Percentiles rank a stretch among this genome's conserved stretches.
These are phyloP conservation scores for Suillus placidus DNA, from an alignment of 768 basidiomycete species.

Conservation along the genomic window DNA sequence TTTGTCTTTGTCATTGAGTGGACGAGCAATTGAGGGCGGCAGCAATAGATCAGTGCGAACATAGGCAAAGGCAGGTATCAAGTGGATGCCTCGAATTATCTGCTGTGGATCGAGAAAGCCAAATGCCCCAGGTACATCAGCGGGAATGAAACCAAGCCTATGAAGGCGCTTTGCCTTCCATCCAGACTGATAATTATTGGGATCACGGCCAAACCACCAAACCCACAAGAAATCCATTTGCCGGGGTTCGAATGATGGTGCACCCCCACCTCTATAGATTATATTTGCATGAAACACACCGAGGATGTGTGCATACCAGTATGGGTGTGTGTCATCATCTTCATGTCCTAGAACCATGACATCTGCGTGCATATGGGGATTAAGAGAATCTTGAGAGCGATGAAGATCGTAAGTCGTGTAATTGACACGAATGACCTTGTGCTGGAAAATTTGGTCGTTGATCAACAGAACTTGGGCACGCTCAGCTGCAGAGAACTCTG, in stretches of 20 bases:
- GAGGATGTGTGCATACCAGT: constrained; percentile 37
- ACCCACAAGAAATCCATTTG: constrained; percentile 35
- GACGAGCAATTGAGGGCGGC: constrained; percentile 9
- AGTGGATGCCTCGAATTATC: constrained; percentile 15
- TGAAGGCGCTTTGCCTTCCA: constrained; percentile 34
- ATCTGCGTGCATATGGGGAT: constrained; percentile 22
- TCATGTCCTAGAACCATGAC: constrained; percentile 22
- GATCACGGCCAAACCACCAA: constrained; percentile 25
- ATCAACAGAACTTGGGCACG: too few relatives aligned
- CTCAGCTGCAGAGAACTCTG: too few relatives aligned
- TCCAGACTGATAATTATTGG: constrained; percentile 24
- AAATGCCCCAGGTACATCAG: constrained; percentile 12
- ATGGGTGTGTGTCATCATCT: constrained; percentile 28
- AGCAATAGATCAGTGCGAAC: constrained; percentile 23
- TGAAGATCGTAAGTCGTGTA: constrained; percentile 26
- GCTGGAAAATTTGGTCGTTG: too few relatives aligned
- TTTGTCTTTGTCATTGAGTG: constrained; percentile 13
- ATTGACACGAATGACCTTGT: too few relatives aligned
- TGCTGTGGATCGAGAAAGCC: constrained; percentile 19
- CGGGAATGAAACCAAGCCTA: constrained; percentile 30
- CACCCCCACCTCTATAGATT: background rate
- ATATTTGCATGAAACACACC: constrained; percentile 20
- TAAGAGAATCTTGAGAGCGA: constrained; percentile 41
- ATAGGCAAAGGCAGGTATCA: constrained; percentile 24
- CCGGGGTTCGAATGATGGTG: background rate